A percentile compares a stretch with the other conserved stretches of the same genome.
These are phyloP conservation scores for Hymenoscyphus linearis DNA, from an alignment of 2,329 filamentous ascomycete species.

Conservation along the genomic window DNA sequence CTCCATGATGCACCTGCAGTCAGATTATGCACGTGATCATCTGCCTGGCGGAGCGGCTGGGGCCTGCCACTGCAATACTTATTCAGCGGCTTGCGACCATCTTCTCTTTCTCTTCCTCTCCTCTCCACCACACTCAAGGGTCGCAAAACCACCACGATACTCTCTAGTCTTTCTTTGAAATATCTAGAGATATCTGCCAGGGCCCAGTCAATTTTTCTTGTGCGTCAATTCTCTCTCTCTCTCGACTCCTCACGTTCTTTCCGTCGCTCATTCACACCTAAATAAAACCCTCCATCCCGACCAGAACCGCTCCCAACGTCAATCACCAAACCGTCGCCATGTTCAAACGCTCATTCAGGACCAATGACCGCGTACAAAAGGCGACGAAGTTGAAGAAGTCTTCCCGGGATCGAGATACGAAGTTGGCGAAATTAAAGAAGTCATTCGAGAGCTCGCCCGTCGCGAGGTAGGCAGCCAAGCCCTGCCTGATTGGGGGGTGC, in stretches of 20 bases:
- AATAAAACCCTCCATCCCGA: conserved; percentile 20
- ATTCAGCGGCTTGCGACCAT: not conserved
- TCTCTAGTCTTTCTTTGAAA: conserved; percentile 35
- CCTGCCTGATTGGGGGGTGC: conserved; percentile 12
- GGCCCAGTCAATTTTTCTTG: conserved; percentile 35
- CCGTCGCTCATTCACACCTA: conserved; percentile 30
- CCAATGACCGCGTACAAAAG: conserved; percentile 85
- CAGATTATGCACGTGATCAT: not conserved
- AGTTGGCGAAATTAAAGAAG: conserved; percentile 80
- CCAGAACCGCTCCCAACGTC: conserved; percentile 17
- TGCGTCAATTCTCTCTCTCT: conserved; percentile 29
- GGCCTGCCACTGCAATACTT: not conserved
- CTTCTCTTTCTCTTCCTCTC: conserved; percentile 17
- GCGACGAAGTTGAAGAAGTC: conserved; percentile 76
- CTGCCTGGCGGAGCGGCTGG: not conserved
- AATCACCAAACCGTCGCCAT: conserved; percentile 47
- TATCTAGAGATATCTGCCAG: conserved; percentile 33
- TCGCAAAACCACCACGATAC: conserved; percentile 31
- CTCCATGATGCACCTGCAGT: not conserved
- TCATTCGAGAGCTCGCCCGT: conserved; percentile 59
- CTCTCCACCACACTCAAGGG: conserved; percentile 33
- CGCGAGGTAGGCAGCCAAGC: conserved; percentile 40
- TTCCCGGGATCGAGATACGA: conserved; percentile 65
- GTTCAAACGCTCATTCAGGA: conserved; percentile 89
- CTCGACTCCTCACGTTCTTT: conserved; percentile 27